Evolutionary conservation across 2,329 filamentous ascomycete species (phyloP), one percentile per base, ranked within the genome.

Genomic region (Talaromyces atroroseus): DNA sequence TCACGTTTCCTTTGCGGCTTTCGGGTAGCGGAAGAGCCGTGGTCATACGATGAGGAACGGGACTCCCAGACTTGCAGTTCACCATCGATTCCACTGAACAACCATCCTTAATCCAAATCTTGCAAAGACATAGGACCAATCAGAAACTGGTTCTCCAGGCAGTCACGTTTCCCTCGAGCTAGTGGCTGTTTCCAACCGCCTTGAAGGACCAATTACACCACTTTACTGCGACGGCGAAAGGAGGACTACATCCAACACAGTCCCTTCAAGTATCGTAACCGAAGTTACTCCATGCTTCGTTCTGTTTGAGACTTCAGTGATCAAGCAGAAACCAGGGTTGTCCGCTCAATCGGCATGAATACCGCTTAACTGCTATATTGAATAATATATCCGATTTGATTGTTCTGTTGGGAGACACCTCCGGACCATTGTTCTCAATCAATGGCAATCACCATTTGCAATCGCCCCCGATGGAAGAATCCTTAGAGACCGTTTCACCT

Each of bases 381-480:
- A 10, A 29, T 8, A 26, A n/a, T 47, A 18, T 26, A 26, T 12
- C 32, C 24, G 44, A 21, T 23, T 18, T 26, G 32, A 32, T 14
- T 26, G 14, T 21, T 16, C 47, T 49, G 20, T 23, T 49, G 18
- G 45, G 47, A 49, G 18, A 29, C 47, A 12, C 47, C 18, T n/a
- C 16, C 24, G 20, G n/a, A 49, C 26, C 23, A 32, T 21, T 40
- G n/a, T 45, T 38, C 44, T 38, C 47, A 23, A 24, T 56, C 52
- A 56, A 58, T 56, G 57, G 46, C 57, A 51, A 51, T 20, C 38
- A 38, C 21, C 36, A 46, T 34, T 36, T 38, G 26, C 42, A 50
- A 10, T 46, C 53, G n/a, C 42, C 57, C 51, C 49, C 53, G 11
- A 56, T 47, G 51, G 52, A 49, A 56, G 57, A 46, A 44, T 54